These are phyloP conservation scores for Chlorella sp. DNA, from an alignment of 139 green algal genomes.

Conservation along the genomic window DNA sequence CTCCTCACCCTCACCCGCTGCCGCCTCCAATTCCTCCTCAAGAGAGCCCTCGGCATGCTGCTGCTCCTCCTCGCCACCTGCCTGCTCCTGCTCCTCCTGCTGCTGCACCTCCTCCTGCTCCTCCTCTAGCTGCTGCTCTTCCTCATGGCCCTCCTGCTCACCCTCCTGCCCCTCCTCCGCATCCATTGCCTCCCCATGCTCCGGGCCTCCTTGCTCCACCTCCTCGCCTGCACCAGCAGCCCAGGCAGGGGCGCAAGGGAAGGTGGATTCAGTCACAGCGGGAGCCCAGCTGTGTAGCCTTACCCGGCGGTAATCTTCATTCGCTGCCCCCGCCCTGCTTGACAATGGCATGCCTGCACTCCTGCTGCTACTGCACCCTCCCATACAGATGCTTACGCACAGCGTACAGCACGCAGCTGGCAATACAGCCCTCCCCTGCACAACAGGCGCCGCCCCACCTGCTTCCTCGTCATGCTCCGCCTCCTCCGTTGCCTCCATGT, in stretches of 20 bases:
- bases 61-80: neutral
- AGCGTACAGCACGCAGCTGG: no score
- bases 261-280: neutral
- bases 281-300: neutral
- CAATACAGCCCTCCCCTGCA: no score
- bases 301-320: no score
- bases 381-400: no score
- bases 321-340: no score
- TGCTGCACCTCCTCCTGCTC: neutral
- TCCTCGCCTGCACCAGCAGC: slow-evolving; percentile 23
- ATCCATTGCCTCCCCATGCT: slow-evolving; percentile 19
- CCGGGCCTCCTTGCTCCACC: slow-evolving; percentile 18
- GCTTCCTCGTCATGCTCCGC: slow-evolving; percentile 16
- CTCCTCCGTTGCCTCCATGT: slow-evolving; percentile 27
- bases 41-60: neutral
- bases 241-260: no score
- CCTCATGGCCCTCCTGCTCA: slow-evolving; percentile 11
- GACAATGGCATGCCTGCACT: no score
- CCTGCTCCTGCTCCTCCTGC: slow-evolving; percentile 3
- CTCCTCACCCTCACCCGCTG: no score
- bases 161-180: slow-evolving; percentile 3
- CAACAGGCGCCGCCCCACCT: neutral
- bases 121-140: slow-evolving; percentile 24
- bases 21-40: neutral
- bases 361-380: no score